These are phyloP conservation scores for Aureobasidium pullulans DNA, from an alignment of 2,329 filamentous ascomycete genomes.

Conservation along the genomic window DNA sequence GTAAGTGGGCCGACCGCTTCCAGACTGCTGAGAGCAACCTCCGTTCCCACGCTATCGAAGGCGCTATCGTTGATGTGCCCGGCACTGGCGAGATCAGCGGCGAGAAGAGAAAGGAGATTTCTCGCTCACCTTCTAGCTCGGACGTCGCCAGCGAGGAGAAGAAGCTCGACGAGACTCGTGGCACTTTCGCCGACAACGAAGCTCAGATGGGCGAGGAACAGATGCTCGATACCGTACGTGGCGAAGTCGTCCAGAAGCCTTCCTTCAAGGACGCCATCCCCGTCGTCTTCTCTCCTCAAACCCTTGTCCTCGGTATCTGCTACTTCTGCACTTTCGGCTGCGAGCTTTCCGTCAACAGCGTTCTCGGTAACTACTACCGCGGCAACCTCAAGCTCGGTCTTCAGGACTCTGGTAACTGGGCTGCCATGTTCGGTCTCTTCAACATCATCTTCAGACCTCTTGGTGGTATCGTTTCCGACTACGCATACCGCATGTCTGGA, in stretches of 20 bases:
- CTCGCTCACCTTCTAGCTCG: conserved; percentile 24
- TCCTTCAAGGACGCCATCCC: conserved; percentile 52
- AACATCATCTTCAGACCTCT: conserved; percentile 62
- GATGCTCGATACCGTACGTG: conserved; percentile 48
- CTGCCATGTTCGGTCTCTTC: conserved; percentile 68
- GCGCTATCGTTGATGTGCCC: conserved; percentile 44
- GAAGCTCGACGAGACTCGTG: conserved; percentile 30
- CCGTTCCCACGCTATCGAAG: conserved; percentile 35
- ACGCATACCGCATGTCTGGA: conserved; percentile 45
- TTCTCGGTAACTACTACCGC: conserved; percentile 53
- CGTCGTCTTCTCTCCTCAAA: conserved; percentile 55
- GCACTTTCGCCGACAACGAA: conserved; percentile 31
- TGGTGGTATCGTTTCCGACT: conserved; percentile 54
- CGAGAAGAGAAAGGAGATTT: conserved; percentile 20
- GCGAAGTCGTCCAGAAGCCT: conserved; percentile 57
- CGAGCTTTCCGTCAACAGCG: conserved; percentile 54
- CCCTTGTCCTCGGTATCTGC: conserved; percentile 43
- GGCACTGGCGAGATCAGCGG: conserved; percentile 47
- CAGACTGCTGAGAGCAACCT: conserved; percentile 50
- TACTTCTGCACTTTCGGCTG: conserved; percentile 57
- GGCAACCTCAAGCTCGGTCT: conserved; percentile 50
- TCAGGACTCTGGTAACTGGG: conserved; percentile 52
- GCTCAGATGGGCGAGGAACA: conserved; percentile 43
- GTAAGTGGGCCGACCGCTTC: conserved; percentile 69
- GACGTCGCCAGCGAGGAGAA: conserved; percentile 32